Conservation (phyloP, 2,329 filamentous ascomycete genomes). For the Colletotrichum abscissum region DNA sequence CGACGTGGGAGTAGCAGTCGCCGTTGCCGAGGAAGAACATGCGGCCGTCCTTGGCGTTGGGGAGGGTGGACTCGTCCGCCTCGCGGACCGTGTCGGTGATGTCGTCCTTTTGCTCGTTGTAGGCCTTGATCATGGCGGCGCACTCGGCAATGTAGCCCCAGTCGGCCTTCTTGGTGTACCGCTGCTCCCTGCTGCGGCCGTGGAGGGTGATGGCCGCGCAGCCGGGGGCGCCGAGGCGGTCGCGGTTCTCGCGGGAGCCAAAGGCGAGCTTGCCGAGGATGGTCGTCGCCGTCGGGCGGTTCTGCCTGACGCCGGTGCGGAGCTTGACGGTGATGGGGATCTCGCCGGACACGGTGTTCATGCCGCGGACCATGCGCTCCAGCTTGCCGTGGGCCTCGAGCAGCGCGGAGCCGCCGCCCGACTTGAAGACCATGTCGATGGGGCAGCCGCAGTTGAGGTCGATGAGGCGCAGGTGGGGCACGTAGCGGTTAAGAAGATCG, state of each 20-base stretch:
- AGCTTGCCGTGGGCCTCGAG: constrained; percentile 90
- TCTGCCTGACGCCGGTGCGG: constrained; percentile 87
- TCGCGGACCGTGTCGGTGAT: constrained; percentile 82
- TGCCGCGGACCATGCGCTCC: constrained; percentile 93
- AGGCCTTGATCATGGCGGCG: constrained; percentile 82
- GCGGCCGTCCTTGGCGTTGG: constrained; percentile 73
- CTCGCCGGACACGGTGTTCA: constrained; percentile 92
- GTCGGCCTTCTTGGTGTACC: constrained; percentile 92
- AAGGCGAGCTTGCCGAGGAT: constrained; percentile 86
- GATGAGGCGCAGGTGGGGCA: constrained; percentile 88
- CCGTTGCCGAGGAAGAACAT: constrained; percentile 97
- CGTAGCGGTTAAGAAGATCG: constrained; percentile 79
- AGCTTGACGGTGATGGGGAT: constrained; percentile 96
- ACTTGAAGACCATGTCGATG: constrained; percentile 91
- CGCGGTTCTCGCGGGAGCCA: constrained; percentile 78
- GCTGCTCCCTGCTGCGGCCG: constrained; percentile 91
- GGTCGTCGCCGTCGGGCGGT: constrained; percentile 81
- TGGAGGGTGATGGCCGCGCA: constrained; percentile 97
- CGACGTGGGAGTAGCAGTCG: constrained; percentile 92
- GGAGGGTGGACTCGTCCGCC: constrained; percentile 78
- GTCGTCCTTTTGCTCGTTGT: constrained; percentile 76
- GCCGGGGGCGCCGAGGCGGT: constrained; percentile 79
- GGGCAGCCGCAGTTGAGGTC: constrained; percentile 98
- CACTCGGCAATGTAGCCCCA: constrained; percentile 96
- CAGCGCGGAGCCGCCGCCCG: constrained; percentile 89